These are phyloP conservation scores for Candida insectorum DNA, from an alignment of 805 yeast species.

Conservation along the genomic window DNA sequence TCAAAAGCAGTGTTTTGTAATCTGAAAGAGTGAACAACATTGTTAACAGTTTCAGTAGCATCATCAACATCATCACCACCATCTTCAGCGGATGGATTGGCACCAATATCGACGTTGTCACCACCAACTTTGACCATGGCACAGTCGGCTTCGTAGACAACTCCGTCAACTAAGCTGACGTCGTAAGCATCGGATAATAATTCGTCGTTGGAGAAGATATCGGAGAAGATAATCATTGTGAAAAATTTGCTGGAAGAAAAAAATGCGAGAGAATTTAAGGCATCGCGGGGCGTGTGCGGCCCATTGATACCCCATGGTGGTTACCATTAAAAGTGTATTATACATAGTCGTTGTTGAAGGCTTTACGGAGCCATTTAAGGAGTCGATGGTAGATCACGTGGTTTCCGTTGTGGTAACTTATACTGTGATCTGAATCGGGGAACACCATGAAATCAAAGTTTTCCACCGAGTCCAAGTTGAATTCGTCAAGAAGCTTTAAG, in stretches of 20 bases:
- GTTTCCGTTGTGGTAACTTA: conserved; percentile 76
- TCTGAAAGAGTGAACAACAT: conserved; percentile 98
- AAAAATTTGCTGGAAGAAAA: conserved; percentile 1
- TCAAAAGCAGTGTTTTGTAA: conserved; percentile 93
- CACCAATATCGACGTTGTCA: conserved; percentile 97
- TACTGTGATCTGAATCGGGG: conserved; percentile 92
- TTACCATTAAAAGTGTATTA: not conserved
- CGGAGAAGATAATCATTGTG: conserved; percentile 47
- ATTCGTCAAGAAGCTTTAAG: conserved; percentile 67
- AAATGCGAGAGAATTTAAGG: conserved; percentile 1
- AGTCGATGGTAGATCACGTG: conserved; percentile 69
- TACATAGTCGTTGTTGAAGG: conserved; percentile 31
- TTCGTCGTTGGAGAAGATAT: conserved; percentile 93
- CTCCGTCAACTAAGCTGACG: conserved; percentile 80
- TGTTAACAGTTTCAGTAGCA: conserved; percentile 89
- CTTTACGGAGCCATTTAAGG: conserved; percentile 61
- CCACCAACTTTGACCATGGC: conserved; percentile 84
- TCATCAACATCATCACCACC: conserved; percentile 82
- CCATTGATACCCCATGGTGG: conserved; percentile 1
- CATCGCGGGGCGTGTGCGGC: conserved; percentile 2
- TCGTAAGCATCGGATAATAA: conserved; percentile 96
- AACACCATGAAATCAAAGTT: conserved; percentile 84
- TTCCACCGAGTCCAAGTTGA: conserved; percentile 51
- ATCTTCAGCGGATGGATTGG: conserved; percentile 98
- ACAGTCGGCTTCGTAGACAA: conserved; percentile 96